Percentiles rank a stretch among this genome's conserved stretches.
phyloP scores from a whole-genome alignment of 768 basidiomycete genomes.

The Peribolospora kevripleyi region DNA sequence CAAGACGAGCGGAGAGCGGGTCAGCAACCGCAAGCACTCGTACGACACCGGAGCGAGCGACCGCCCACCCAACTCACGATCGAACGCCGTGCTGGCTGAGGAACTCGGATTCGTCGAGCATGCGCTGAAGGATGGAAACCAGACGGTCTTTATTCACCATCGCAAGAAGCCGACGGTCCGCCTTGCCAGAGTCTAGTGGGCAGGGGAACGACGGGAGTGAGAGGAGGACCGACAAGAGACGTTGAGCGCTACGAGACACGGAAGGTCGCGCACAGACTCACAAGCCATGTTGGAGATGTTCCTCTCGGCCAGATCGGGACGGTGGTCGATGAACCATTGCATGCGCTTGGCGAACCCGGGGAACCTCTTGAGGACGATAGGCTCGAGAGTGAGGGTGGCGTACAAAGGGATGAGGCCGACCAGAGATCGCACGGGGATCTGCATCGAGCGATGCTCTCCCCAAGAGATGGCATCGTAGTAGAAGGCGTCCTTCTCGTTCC shows the following conservation, averaged over 20 bases:
- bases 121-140: constrained; percentile 67
- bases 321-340: constrained; percentile 93
- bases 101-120: constrained; percentile 94
- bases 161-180: constrained; percentile 65
- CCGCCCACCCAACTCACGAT: constrained; percentile 36
- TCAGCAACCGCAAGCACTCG: background rate
- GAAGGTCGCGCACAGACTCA: constrained; percentile 16
- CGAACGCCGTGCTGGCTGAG: constrained; percentile 83
- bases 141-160: constrained; percentile 79
- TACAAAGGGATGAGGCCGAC: constrained; percentile 96
- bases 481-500: constrained; percentile 94
- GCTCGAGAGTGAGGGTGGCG: constrained; percentile 81
- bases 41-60: background rate
- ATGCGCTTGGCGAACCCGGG: constrained; percentile 96
- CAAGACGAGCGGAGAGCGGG: background rate
- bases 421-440: constrained; percentile 75
- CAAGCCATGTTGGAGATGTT: constrained; percentile 95
- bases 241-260: background rate
- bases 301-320: constrained; percentile 59
- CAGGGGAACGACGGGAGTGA: constrained; percentile 5
- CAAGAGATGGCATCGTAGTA: constrained; percentile 26
- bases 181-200: constrained; percentile 40
- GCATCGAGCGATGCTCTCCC: constrained; percentile 39
- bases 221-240: background rate
- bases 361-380: constrained; percentile 62